phyloP scores from a whole-genome alignment of 208 protist genomes.

The Borovskyia barvae region DNA sequence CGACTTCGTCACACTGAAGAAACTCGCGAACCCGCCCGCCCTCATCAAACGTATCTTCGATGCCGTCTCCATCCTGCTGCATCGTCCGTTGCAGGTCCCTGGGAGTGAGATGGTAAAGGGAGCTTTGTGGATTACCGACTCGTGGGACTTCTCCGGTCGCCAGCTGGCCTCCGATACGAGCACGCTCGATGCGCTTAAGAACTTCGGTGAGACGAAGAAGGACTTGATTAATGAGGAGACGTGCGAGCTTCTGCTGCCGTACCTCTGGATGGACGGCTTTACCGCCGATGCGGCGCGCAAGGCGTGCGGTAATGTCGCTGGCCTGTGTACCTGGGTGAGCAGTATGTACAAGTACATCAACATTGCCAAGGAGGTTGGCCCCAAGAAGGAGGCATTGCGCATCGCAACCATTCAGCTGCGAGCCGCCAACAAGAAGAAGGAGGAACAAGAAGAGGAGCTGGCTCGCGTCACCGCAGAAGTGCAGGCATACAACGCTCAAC shows the following conservation, averaged over 20 bases:
- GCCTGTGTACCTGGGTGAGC: conserved; percentile 95
- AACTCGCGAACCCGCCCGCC: conserved; percentile 94
- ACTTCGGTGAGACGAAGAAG: conserved; percentile 86
- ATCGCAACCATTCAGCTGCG: conserved; percentile 89
- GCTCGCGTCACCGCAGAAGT: conserved; percentile 92
- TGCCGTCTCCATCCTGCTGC: conserved; percentile 94
- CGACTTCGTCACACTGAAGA: conserved; percentile 95
- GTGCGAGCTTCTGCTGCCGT: conserved; percentile 97
- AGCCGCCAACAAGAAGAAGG: conserved; percentile 94
- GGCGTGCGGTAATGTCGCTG: conserved; percentile 90
- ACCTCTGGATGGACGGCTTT: conserved; percentile 96
- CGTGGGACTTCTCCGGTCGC: conserved; percentile 86
- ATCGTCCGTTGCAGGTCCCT: conserved; percentile 72
- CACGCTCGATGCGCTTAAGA: conserved; percentile 76
- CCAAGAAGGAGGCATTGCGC: conserved; percentile 94
- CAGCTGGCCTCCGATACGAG: conserved; percentile 78
- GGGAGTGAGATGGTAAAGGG: conserved; percentile 85
- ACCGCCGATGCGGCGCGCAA: conserved; percentile 91
- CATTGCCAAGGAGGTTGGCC: conserved; percentile 96
- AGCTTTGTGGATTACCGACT: conserved; percentile 86
- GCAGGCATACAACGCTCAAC: conserved; percentile 91
- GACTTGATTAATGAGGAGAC: conserved; percentile 98
- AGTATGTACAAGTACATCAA: conserved; percentile 97
- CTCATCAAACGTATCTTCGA: conserved; percentile 98
- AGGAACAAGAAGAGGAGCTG: conserved; percentile 95